These are phyloP conservation scores for Termitomyces titanicus DNA, from an alignment of 768 basidiomycete species.

Conservation along the genomic window DNA sequence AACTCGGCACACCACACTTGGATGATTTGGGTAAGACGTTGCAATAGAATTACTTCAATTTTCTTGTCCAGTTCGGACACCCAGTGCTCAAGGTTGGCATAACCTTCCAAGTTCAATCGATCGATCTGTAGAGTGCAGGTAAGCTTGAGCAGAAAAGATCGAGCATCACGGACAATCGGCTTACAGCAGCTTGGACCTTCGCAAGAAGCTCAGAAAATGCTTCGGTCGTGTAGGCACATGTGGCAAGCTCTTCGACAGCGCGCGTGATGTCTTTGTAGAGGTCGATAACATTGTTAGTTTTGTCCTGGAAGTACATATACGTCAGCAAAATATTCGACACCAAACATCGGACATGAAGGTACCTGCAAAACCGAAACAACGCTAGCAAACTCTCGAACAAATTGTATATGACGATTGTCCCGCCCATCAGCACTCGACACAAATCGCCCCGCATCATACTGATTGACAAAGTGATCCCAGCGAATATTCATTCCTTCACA, in stretches of 20 bases:
- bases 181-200: conserved; percentile 80
- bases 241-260: conserved; percentile 81
- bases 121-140: conserved; percentile 64
- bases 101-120: conserved; percentile 92
- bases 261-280: conserved; percentile 82
- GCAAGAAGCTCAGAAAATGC: conserved; percentile 77
- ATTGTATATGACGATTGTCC: conserved; percentile 89
- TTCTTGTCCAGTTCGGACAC: conserved; percentile 78
- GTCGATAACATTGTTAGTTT: conserved; percentile 91
- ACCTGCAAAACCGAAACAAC: conserved; percentile 90
- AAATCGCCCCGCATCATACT: conserved; percentile 82
- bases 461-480: conserved; percentile 97
- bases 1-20: conserved; percentile 90
- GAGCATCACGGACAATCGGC: conserved; percentile 20
- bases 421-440: conserved; percentile 67
- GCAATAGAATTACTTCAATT: conserved; percentile 78
- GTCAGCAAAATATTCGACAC: background rate
- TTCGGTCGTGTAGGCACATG: conserved; percentile 81
- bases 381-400: conserved; percentile 93
- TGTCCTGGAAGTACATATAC: conserved; percentile 62
- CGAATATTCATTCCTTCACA: conserved; percentile 86
- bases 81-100: conserved; percentile 91
- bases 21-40: conserved; percentile 73
- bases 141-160: background rate
- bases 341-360: background rate